Evolutionary conservation across 2,329 filamentous ascomycete species (phyloP), one percentile per base, ranked within the genome.

Genomic region (Colletotrichum melonis): DNA sequence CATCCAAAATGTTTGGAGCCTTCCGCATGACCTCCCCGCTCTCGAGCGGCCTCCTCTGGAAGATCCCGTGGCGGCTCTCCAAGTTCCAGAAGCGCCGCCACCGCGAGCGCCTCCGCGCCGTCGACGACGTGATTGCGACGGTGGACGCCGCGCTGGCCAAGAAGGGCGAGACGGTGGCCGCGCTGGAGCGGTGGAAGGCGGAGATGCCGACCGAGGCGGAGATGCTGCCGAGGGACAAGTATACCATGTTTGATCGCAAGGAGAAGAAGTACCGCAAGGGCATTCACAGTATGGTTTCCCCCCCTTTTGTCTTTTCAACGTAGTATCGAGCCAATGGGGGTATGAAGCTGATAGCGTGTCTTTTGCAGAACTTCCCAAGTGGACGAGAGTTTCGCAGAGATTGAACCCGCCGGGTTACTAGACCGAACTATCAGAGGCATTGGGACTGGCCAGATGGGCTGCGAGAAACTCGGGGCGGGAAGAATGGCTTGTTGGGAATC

Each of bases 151-250:
- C 96, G 22, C 89, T 98, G 67, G 88, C 90, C 65, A 93, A 92
- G 83, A 88, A 93, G 81, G 92, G 93, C 71, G 88, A 92, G 79
- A 90, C 92, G 73, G 89, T 92, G 59, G 95, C 95, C 85, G 89
- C 94, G 67, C 88, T 99, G 72, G 93, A 97, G 83, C 87, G 92
- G 80, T 99, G 97, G 97, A 98, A 97, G 88, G 88, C 89, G 49
- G 95, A 98, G 84, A 99, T 99, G 97, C 97, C 97, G 26, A 93
- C 91, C 30, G 97, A 99, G 88, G 89, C 91, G 80, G 95, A 98
- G 88, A 99, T 99, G 97, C 82, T 97, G 82, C 93, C 97, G 59
- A 93, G 91, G 84, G 97, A 99, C 86, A 99, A 99, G 86, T 99
- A 99, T 86, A 98, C 95, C 32, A 93, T 99, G 80, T 99, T 98